Conservation (phyloP, 2,329 filamentous ascomycete species). For the Hymenoscyphus infarciens region DNA sequence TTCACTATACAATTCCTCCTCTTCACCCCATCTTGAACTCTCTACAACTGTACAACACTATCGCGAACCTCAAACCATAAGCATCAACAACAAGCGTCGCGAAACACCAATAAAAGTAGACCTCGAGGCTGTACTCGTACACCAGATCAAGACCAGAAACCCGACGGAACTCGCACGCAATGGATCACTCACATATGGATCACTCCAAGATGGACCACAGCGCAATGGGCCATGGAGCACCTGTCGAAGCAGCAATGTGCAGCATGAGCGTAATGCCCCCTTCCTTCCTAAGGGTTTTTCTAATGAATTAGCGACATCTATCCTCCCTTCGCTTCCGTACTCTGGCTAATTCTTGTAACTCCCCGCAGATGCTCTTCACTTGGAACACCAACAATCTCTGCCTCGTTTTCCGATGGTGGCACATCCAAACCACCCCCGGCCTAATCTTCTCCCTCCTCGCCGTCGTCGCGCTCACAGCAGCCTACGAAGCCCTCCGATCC, state of each 20-base stretch:
- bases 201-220: constrained; percentile 43
- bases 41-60: neutral
- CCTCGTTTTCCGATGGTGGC: constrained; percentile 93
- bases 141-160: neutral
- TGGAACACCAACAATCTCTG: constrained; percentile 93
- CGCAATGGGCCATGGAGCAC: constrained; percentile 55
- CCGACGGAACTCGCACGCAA: constrained; percentile 4
- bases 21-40: neutral
- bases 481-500: constrained; percentile 86
- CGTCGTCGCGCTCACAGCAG: constrained; percentile 79
- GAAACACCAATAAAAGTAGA: neutral
- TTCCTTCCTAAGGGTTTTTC: neutral
- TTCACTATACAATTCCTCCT: neutral
- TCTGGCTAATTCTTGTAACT: neutral
- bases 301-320: neutral
- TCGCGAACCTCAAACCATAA: neutral
- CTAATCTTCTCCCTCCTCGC: constrained; percentile 79
- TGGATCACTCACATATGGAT: constrained; percentile 25
- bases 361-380: constrained; percentile 86
- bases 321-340: neutral
- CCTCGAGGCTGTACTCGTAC: neutral
- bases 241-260: constrained; percentile 62
- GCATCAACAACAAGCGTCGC: neutral
- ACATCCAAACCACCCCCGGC: constrained; percentile 67
- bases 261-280: constrained; percentile 74